Conservation (phyloP, 768 basidiomycete species). For the Termitomyces eurrhizus region DNA sequence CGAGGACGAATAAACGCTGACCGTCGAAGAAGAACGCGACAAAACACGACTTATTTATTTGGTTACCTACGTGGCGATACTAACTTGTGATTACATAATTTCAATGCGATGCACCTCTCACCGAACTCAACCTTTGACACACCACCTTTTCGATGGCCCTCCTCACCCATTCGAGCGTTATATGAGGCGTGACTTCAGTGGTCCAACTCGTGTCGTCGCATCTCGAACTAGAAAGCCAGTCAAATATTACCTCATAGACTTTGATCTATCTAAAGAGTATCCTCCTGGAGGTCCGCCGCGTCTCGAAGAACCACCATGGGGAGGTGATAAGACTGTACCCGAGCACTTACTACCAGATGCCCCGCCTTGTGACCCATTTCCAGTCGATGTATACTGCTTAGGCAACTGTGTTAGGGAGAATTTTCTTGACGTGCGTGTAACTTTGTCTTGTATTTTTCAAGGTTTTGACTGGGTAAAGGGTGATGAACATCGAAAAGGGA, state of each 20-base stretch:
- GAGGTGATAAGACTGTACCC: conserved; percentile 6
- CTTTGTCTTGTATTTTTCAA: neutral
- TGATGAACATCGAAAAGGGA: neutral
- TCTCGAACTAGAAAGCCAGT: conserved; percentile 15
- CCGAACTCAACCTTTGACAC: no score
- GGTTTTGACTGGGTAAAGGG: neutral
- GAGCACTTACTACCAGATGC: conserved; percentile 2
- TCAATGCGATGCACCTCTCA: no score
- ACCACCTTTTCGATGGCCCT: conserved; percentile 5
- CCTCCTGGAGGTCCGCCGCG: conserved; percentile 2
- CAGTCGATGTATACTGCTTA: conserved; percentile 6
- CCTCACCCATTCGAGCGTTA: conserved; percentile 6
- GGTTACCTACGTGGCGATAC: no score
- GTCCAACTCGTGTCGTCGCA: neutral
- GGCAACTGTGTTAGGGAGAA: neutral
- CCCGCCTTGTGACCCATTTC: conserved; percentile 5
- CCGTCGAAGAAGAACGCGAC: no score
- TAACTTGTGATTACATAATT: no score
- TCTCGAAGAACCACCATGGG: conserved; percentile 2
- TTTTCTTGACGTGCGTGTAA: no score
- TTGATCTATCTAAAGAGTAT: conserved; percentile 19
- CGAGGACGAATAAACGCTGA: no score
- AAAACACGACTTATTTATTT: no score
- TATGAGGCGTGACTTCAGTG: conserved; percentile 9
- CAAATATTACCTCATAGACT: conserved; percentile 14